Conservation (phyloP, 331 rosid genomes). For the Spiraea crenata region DNA sequence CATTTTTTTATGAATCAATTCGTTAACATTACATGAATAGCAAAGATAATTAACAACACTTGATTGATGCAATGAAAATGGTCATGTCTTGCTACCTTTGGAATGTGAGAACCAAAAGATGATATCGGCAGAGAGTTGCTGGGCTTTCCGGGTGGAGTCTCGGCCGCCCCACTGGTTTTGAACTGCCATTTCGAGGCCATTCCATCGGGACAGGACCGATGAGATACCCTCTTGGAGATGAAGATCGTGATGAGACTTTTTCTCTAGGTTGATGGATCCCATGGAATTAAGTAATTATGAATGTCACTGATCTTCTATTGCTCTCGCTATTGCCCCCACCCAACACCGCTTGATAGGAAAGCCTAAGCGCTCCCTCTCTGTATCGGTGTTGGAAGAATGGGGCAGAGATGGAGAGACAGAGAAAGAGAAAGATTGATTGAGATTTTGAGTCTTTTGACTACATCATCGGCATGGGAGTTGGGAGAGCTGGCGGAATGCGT, state of each 20-base stretch:
- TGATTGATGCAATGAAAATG: not conserved
- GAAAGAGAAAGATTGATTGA: not conserved
- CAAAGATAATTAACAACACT: too few relatives aligned
- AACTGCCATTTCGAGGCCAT: constrained; percentile 72
- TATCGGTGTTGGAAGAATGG: constrained; percentile 4
- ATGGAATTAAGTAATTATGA: constrained; percentile 9
- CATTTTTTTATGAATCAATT: not conserved
- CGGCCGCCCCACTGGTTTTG: constrained; percentile 68
- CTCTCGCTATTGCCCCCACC: too few relatives aligned
- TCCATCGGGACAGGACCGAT: constrained; percentile 60
- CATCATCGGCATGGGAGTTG: not conserved
- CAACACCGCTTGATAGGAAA: not conserved
- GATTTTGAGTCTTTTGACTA: not conserved
- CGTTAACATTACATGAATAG: too few relatives aligned
- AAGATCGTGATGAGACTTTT: constrained; percentile 6
- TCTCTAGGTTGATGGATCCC: constrained; percentile 32
- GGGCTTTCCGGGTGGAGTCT: constrained; percentile 64
- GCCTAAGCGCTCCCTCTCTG: not conserved
- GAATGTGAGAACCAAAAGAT: constrained; percentile 55
- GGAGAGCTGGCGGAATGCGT: constrained; percentile 12
- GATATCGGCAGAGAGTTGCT: constrained; percentile 49
- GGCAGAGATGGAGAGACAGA: not conserved
- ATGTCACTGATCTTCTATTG: too few relatives aligned
- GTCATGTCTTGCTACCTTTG: constrained; percentile 29
- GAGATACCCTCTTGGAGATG: constrained; percentile 29